These are phyloP conservation scores for Trichoderma asperellum DNA, from an alignment of 2,329 filamentous ascomycete species.

Conservation along the genomic window DNA sequence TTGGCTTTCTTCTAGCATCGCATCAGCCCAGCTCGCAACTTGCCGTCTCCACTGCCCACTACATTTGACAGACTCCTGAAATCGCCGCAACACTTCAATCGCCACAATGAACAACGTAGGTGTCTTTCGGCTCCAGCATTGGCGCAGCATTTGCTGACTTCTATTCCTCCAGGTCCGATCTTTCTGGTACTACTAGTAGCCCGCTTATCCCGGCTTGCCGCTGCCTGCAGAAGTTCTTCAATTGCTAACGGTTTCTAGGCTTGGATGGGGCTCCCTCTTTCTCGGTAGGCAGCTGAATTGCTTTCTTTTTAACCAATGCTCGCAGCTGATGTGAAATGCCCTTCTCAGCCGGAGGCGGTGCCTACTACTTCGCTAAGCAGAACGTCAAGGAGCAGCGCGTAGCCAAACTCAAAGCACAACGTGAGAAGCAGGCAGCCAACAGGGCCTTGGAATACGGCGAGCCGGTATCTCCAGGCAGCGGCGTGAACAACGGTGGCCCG, in stretches of 20 bases:
- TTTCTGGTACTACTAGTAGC: conserved; percentile 59
- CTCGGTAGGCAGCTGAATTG: conserved; percentile 63
- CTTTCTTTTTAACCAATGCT: background rate
- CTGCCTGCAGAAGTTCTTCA: background rate
- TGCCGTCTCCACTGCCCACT: conserved; percentile 7
- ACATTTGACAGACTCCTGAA: conserved; percentile 6
- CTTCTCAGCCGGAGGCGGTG: conserved; percentile 75
- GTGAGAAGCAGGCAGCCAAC: conserved; percentile 64
- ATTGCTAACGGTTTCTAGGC: conserved; percentile 54
- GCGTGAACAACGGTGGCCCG: conserved; percentile 51
- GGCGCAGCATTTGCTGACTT: background rate
- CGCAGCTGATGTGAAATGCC: conserved; percentile 31
- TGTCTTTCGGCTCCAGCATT: background rate
- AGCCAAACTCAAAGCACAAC: conserved; percentile 68
- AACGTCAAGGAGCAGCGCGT: conserved; percentile 90
- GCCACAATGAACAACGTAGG: conserved; percentile 29
- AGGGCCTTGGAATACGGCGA: conserved; percentile 57
- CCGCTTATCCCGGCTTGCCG: background rate
- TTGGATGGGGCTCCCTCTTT: conserved; percentile 90
- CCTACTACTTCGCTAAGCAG: conserved; percentile 95
- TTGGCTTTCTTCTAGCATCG: conserved; percentile 16
- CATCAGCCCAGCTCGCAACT: conserved; percentile 4
- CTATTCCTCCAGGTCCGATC: conserved; percentile 57
- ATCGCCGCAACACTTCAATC: background rate
- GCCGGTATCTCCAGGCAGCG: conserved; percentile 42